Evolutionary conservation across 225 moss, liverwort and hornwort species (phyloP), one percentile per base, ranked within the genome.

Genomic region (Takakia lepidozioides): DNA sequence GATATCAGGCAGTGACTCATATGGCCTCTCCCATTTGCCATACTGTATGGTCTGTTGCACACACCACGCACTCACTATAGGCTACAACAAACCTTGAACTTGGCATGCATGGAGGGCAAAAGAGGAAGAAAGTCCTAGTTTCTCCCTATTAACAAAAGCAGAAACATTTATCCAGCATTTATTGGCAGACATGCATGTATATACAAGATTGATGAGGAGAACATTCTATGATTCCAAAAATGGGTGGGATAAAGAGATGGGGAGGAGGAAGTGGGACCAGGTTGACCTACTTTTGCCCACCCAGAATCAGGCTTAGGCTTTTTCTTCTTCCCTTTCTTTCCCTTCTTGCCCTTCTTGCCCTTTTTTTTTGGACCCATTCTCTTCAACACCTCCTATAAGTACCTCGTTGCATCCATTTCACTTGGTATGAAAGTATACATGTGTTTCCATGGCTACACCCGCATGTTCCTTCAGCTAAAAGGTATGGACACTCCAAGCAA

Each of bases 21-120:
- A 81, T 13, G 88, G 81, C 26, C 93, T 70, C 42, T 88, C 86
- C 93, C 93, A 93, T 48, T 74, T 86, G 44, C 93, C 89, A 29
- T 63, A 86, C 25, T 62, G 53, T 34, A 86, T 81, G 8, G 81
- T 79, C 93, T 89, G 65, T n/a, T n/a, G n/a, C n/a, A n/a, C n/a
- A n/a, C n/a, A n/a, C n/a, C 42, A 8, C 7, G 20, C 16, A 3
- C 35, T 22, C 37, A 56, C 16, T 10, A 23, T 46, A 9, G 9
- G 23, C 8, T 13, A 46, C 13, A 13, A 4, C 4, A 4, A 19
- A 13, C 14, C 14, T 23, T 46, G 4, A 24, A 6, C 11, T 41
- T 41, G 23, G 32, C 32, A 6, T 32, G 32, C 32, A 32, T 6
- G 8, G 11, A 32, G 32, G 8, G 8, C 7, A 32, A 32, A 32